Evolutionary conservation across 345 rosid genomes (phyloP).

Genomic region (Hevea brasiliensis): DNA sequence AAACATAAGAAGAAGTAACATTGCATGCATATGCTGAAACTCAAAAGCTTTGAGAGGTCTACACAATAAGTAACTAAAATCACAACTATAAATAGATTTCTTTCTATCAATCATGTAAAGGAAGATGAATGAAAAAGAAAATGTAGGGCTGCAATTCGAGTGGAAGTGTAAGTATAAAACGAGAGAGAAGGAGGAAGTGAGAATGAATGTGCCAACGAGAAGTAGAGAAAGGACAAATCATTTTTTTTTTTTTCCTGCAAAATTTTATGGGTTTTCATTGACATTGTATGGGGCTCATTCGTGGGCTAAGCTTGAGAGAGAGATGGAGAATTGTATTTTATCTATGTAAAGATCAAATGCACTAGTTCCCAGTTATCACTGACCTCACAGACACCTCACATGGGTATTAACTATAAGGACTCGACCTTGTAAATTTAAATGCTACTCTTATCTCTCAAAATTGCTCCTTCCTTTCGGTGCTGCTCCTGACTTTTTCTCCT

Average conservation of each 20-base stretch:
- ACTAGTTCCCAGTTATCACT: not conserved
- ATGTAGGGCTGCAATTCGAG: too few relatives aligned
- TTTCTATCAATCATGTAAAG: too few relatives aligned
- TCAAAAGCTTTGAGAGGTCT: not conserved
- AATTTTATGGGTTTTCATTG: not conserved
- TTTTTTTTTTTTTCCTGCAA: not conserved
- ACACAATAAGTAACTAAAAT: not conserved
- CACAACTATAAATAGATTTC: too few relatives aligned
- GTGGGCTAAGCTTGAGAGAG: not conserved
- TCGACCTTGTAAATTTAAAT: conserved; percentile 15
- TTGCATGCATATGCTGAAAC: not conserved
- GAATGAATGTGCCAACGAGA: too few relatives aligned
- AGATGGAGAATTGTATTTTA: not conserved
- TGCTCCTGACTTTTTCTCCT: conserved; percentile 31
- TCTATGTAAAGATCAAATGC: not conserved
- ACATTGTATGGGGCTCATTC: not conserved
- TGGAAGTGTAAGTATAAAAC: too few relatives aligned
- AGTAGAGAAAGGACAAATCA: not conserved
- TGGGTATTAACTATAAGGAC: conserved; percentile 37
- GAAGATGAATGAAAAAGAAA: not conserved
- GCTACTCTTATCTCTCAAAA: not conserved
- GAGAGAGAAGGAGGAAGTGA: too few relatives aligned
- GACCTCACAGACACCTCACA: conserved; percentile 32
- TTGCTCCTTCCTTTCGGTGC: conserved; percentile 36
- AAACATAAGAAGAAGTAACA: not conserved